A percentile compares a stretch with the other conserved stretches of the same genome.
Evolutionary conservation across 306 rosid genomes (phyloP).

Genomic region (Bauhinia variegata): DNA sequence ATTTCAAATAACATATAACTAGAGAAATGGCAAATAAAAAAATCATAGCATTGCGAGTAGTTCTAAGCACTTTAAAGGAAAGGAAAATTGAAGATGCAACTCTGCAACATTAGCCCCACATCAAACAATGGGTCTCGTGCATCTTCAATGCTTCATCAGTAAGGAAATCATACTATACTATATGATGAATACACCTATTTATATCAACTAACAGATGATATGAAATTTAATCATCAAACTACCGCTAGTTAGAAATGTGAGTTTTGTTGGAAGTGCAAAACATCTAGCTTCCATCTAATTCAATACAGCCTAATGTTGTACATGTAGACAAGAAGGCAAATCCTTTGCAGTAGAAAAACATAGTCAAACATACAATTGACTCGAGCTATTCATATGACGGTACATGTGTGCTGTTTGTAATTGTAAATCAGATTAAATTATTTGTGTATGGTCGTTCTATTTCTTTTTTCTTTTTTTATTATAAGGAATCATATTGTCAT

Average conservation of each 20-base stretch:
- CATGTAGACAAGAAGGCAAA: not conserved
- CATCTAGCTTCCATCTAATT: not conserved
- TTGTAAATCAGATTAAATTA: not conserved
- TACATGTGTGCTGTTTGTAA: not conserved
- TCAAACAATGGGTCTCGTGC: conserved; percentile 10
- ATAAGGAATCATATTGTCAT: not conserved
- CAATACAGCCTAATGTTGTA: not conserved
- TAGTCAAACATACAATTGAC: not conserved
- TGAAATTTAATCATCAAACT: conserved; percentile 18
- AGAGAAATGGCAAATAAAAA: too few species aligned
- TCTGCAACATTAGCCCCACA: too few species aligned
- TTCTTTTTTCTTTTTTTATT: not conserved
- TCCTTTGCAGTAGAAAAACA: not conserved
- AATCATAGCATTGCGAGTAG: too few species aligned
- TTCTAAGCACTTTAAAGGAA: too few species aligned
- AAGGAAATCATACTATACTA: conserved; percentile 8
- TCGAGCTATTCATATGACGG: not conserved
- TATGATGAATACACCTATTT: conserved; percentile 12
- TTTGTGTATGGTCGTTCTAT: not conserved
- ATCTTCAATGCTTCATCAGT: not conserved
- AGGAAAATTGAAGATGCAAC: too few species aligned
- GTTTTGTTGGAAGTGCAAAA: not conserved
- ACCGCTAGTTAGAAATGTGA: conserved; percentile 4
- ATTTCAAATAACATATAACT: too few species aligned
- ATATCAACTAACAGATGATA: conserved; percentile 15